phyloP scores from a whole-genome alignment of 2,329 filamentous ascomycete genomes.

The Leptographium wingfieldii region DNA sequence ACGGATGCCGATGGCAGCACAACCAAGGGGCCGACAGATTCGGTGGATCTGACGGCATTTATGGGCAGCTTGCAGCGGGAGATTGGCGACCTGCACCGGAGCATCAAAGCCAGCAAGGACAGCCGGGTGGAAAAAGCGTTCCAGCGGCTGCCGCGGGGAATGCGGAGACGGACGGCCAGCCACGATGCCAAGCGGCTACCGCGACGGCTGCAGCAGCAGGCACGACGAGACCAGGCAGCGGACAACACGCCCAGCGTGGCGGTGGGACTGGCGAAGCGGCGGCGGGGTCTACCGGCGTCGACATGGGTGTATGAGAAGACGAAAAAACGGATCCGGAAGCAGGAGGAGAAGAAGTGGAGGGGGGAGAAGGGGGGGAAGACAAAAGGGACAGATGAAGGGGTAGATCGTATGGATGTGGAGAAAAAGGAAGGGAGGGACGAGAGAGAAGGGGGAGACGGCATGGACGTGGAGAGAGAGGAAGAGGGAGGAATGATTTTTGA shows the following conservation, averaged over 20 bases:
- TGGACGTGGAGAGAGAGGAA: not conserved
- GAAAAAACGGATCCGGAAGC: conserved; percentile 19
- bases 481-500: no score
- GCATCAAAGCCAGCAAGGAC: conserved; percentile 53
- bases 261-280: conserved; percentile 44
- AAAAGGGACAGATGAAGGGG: no score
- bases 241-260: conserved; percentile 83
- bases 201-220: conserved; percentile 57
- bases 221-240: conserved; percentile 63
- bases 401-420: not conserved
- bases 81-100: conserved; percentile 71
- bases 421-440: not conserved
- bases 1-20: not conserved
- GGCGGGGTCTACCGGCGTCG: conserved; percentile 19
- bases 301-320: conserved; percentile 12
- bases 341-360: conserved; percentile 6
- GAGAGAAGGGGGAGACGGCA: not conserved
- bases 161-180: conserved; percentile 81
- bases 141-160: conserved; percentile 72
- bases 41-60: conserved; percentile 76
- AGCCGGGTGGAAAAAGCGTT: conserved; percentile 55
- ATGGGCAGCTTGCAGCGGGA: conserved; percentile 79
- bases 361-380: not conserved
- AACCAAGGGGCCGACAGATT: conserved; percentile 42
- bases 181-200: conserved; percentile 91